Evolutionary conservation across 2,329 filamentous ascomycete species (phyloP).

Genomic region (Orbilia oligospora): DNA sequence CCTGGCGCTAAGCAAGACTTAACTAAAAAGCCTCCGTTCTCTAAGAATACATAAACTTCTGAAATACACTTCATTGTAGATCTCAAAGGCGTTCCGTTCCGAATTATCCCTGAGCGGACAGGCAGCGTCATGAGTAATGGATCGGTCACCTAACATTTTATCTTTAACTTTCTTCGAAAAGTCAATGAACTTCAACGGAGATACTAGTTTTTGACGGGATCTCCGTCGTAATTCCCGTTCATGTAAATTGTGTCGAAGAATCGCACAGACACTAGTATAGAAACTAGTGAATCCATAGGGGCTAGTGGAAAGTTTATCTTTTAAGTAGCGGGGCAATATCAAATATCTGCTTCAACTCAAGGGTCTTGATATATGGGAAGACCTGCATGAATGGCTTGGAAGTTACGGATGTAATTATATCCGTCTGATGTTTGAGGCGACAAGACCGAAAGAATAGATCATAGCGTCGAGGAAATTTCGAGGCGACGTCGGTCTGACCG

Average conservation of each 20-base stretch:
- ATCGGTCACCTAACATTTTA: neutral
- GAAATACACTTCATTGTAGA: neutral
- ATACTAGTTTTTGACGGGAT: constrained; percentile 19
- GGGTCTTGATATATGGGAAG: neutral
- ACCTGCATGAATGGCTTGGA: neutral
- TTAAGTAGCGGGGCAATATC: constrained; percentile 6
- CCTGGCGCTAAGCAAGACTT: constrained; percentile 17
- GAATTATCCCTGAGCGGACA: constrained; percentile 24
- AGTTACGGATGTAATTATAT: constrained; percentile 9
- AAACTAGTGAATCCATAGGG: neutral
- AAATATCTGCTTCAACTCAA: neutral
- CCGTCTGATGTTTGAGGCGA: constrained; percentile 14
- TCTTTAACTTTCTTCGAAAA: constrained; percentile 1
- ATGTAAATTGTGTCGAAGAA: constrained; percentile 12
- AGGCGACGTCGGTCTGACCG: constrained; percentile 15
- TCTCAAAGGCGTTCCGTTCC: constrained; percentile 31
- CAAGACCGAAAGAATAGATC: constrained; percentile 6
- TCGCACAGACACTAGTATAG: constrained; percentile 47
- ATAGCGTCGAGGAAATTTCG: constrained; percentile 18
- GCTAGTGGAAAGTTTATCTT: constrained; percentile 30
- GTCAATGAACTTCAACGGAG: constrained; percentile 14
- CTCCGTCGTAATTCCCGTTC: constrained; percentile 22
- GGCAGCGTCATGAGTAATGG: constrained; percentile 20
- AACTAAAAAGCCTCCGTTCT: constrained; percentile 4
- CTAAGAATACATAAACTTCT: constrained; percentile 19